Percentiles rank a stretch among this genome's conserved stretches.
These are phyloP conservation scores for Kwoniella bestiolae DNA, from an alignment of 768 basidiomycete species.

Conservation along the genomic window DNA sequence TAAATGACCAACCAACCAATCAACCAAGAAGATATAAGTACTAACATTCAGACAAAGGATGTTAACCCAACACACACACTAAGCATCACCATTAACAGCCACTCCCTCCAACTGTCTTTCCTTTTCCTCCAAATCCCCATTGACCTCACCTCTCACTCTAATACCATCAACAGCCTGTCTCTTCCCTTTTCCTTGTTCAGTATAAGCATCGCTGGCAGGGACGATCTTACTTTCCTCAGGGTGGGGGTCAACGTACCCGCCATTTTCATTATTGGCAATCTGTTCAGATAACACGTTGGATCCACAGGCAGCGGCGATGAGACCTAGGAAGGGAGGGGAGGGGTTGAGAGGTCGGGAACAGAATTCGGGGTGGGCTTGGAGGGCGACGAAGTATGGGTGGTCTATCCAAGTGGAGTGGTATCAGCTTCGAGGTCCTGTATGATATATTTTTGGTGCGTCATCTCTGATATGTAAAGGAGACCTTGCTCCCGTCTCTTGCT, in stretches of 20 bases:
- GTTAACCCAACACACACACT: background rate
- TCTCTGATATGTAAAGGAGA: too few relatives aligned
- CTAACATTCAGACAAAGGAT: background rate
- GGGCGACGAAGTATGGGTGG: slow-evolving; percentile 89
- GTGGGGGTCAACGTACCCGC: slow-evolving; percentile 54
- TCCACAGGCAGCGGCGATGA: slow-evolving; percentile 79
- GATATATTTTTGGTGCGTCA: too few relatives aligned
- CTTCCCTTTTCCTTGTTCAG: slow-evolving; percentile 43
- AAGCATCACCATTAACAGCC: slow-evolving; percentile 15
- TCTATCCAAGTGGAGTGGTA: too few relatives aligned
- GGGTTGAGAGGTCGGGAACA: slow-evolving; percentile 98
- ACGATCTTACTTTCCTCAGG: slow-evolving; percentile 54
- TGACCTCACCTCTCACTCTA: slow-evolving; percentile 30
- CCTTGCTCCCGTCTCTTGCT: too few relatives aligned
- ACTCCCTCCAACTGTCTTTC: slow-evolving; percentile 33
- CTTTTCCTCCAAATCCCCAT: slow-evolving; percentile 26
- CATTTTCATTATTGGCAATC: slow-evolving; percentile 66
- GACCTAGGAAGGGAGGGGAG: slow-evolving; percentile 94
- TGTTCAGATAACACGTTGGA: slow-evolving; percentile 70
- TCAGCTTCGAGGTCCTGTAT: too few relatives aligned
- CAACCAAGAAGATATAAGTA: background rate
- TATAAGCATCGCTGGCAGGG: slow-evolving; percentile 49
- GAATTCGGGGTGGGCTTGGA: slow-evolving; percentile 98
- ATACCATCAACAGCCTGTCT: slow-evolving; percentile 44
- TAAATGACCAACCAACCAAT: background rate